Evolutionary conservation across 2,329 filamentous ascomycete genomes (phyloP).

Genomic region (Nectriaceae sp.): DNA sequence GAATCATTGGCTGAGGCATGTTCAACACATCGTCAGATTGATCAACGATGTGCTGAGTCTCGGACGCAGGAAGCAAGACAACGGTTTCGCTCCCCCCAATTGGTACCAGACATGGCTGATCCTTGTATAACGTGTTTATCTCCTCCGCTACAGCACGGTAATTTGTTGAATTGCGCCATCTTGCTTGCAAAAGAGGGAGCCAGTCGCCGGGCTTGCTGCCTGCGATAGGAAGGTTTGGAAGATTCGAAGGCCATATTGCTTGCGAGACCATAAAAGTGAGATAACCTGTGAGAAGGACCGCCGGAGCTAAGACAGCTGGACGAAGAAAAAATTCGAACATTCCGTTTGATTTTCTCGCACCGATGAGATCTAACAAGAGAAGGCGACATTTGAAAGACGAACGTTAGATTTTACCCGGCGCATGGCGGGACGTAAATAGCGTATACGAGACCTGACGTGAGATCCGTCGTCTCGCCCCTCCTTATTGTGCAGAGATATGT

Average conservation of each 20-base stretch:
- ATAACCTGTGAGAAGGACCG: neutral
- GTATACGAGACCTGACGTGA: no score
- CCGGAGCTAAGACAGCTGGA: conserved; percentile 5
- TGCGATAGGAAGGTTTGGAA: conserved; percentile 3
- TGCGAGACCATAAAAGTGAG: neutral
- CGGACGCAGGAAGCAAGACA: conserved; percentile 3
- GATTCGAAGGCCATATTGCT: conserved; percentile 3
- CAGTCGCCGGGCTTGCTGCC: conserved; percentile 1
- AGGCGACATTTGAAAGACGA: no score
- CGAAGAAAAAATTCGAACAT: conserved; percentile 1
- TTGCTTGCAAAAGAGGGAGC: conserved; percentile 2
- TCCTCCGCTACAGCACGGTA: neutral
- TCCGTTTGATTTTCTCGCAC: neutral
- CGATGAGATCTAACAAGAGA: no score
- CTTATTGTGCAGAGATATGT: no score
- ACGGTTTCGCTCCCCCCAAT: conserved; percentile 1
- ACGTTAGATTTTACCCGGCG: no score
- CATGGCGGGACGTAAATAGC: no score
- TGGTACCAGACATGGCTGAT: conserved; percentile 1
- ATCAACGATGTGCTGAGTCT: conserved; percentile 3
- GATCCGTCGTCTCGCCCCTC: no score
- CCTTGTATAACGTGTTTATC: conserved; percentile 2
- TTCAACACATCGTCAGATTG: conserved; percentile 3
- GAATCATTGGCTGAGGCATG: conserved; percentile 2
- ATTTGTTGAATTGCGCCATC: conserved; percentile 6